phyloP scores from a whole-genome alignment of 768 basidiomycete genomes.

The Suillus brevipes region DNA sequence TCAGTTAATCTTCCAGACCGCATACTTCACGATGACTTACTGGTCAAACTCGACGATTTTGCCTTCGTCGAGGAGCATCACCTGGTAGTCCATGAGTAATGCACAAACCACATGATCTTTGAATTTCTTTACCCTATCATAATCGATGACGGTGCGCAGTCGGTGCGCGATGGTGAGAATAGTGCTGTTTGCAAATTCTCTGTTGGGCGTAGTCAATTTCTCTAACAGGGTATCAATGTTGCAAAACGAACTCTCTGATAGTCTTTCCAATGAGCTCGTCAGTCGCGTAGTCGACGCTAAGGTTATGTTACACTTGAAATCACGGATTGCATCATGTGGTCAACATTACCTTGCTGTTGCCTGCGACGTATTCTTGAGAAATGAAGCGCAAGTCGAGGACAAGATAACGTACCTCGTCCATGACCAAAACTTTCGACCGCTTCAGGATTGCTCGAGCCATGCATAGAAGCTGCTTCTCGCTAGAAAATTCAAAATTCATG shows the following conservation, averaged over 20 bases:
- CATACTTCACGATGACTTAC: slow-evolving; percentile 26
- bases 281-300: slow-evolving; percentile 79
- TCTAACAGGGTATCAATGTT: background rate
- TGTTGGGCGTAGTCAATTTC: slow-evolving; percentile 24
- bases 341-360: slow-evolving; percentile 63
- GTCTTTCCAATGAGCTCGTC: slow-evolving; percentile 85
- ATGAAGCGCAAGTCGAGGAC: background rate
- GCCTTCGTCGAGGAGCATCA: slow-evolving; percentile 78
- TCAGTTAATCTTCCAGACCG: background rate
- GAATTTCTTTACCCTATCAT: slow-evolving; percentile 63
- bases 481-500: slow-evolving; percentile 19
- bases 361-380: slow-evolving; percentile 33
- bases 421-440: slow-evolving; percentile 73
- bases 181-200: slow-evolving; percentile 78
- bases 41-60: slow-evolving; percentile 75
- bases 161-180: slow-evolving; percentile 84
- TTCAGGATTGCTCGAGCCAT: slow-evolving; percentile 88
- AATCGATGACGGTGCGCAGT: slow-evolving; percentile 78
- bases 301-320: slow-evolving; percentile 5
- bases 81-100: slow-evolving; percentile 39
- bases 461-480: slow-evolving; percentile 84
- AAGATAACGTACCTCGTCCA: slow-evolving; percentile 68
- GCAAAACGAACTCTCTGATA: slow-evolving; percentile 64
- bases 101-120: background rate
- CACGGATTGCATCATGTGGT: background rate